Evolutionary conservation across 1,139 yeast genomes (phyloP), one percentile per base, ranked within the genome.

Genomic region (Debaryomycetaceae sp.): DNA sequence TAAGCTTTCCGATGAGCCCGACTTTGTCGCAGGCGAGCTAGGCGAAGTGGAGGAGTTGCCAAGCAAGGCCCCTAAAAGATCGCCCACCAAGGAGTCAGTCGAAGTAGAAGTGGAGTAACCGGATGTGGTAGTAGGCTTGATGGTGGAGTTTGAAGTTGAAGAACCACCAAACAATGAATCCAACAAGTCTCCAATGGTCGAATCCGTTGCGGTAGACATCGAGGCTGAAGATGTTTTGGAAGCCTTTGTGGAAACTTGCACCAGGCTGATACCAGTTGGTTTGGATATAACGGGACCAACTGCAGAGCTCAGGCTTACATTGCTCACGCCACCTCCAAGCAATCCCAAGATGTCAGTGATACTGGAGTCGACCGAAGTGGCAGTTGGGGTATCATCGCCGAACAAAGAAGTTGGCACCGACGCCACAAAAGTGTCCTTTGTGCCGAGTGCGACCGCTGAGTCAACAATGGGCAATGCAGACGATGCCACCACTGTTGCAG

Each of bases 41-140:
- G 43, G 25, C 8, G 49, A 28, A 11, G 52, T 36, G 48, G 24
- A 28, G 18, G 41, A 27, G 16, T 34, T 15, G 8, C 40, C 36
- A 28, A 31, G 21, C 15, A 35, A 33, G 16, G 34, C 23, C 27
- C 26, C 38, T 16, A 40, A 34, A 22, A 40, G 29, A 27, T 37
- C 41, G 24, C 30, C 40, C 10, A 40, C 15, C 18, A 32, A 21
- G 11, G 36, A 26, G 14, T 33, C 39, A 23, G 38, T 31, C 4
- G 39, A 31, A 6, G 28, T 11, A 16, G 37, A 28, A 4, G 30
- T 21, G 11, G 26, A 23, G 16, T n/a, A n/a, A n/a, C n/a, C n/a
- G n/a, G n/a, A n/a, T n/a, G n/a, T n/a, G n/a, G n/a, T n/a, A n/a
- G n/a, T n/a, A n/a, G n/a, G n/a, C n/a, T n/a, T n/a, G n/a, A n/a